A percentile compares a stretch with the other conserved stretches of the same genome.
phyloP scores from a whole-genome alignment of 148 eudicot species.

The Polygonum aviculare region DNA sequence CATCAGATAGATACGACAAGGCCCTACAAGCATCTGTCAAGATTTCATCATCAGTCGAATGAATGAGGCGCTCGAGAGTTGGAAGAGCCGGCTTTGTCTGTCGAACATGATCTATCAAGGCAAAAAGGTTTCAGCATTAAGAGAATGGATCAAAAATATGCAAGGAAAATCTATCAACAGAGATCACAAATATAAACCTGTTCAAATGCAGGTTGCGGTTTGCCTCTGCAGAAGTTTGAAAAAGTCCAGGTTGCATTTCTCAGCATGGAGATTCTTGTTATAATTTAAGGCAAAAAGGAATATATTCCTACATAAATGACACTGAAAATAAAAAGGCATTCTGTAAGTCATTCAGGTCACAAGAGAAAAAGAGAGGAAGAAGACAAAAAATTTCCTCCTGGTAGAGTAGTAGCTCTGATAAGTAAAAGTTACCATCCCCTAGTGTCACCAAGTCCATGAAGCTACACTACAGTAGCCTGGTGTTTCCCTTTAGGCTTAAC shows the following conservation, averaged over 20 bases:
- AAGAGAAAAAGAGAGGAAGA: neutral
- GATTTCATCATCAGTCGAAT: constrained; percentile 74
- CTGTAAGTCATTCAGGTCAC: neutral
- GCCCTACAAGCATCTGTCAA: constrained; percentile 90
- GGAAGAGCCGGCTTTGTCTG: constrained; percentile 73
- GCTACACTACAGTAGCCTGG: constrained; percentile 90
- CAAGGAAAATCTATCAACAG: neutral
- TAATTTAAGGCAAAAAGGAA: no score
- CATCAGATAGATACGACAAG: constrained; percentile 72
- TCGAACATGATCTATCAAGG: neutral
- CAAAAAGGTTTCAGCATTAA: neutral
- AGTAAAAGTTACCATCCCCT: constrained; percentile 54
- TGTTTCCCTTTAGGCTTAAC: constrained; percentile 91
- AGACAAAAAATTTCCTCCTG: neutral
- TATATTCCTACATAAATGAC: no score
- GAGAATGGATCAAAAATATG: neutral
- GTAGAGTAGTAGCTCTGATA: neutral
- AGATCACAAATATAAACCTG: constrained; percentile 32
- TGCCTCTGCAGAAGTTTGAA: constrained; percentile 77
- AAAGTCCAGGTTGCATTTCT: no score
- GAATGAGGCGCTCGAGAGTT: constrained; percentile 60
- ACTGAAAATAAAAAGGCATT: neutral
- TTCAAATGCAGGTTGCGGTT: constrained; percentile 72
- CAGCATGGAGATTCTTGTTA: no score
- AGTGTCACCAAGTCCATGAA: constrained; percentile 95